These are phyloP conservation scores for Rhizophagus clarus DNA, from an alignment of 192 early-diverging fungal species.

Conservation along the genomic window DNA sequence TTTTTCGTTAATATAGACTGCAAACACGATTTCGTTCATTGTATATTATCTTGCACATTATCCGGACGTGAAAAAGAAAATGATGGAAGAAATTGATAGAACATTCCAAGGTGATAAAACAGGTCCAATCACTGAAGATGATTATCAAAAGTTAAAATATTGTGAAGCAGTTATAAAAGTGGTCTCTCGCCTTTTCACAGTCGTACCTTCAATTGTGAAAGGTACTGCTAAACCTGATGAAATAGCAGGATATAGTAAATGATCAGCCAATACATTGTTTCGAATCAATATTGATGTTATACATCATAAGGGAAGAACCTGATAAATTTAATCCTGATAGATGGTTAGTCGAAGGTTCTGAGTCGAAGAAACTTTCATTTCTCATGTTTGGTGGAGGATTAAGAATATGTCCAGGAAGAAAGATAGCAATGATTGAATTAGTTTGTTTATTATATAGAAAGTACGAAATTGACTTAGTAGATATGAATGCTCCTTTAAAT, in stretches of 20 bases:
- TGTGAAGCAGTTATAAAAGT: conserved; percentile 18
- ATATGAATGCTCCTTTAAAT: conserved; percentile 10
- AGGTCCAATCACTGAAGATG: neutral
- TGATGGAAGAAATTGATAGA: too few relatives aligned
- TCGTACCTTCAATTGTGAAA: too few relatives aligned
- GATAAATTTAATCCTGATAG: too few relatives aligned
- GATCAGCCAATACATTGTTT: neutral
- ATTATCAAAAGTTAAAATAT: conserved; percentile 4
- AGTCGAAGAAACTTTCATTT: too few relatives aligned
- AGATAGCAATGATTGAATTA: conserved; percentile 4
- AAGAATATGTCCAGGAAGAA: conserved; percentile 6
- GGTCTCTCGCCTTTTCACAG: neutral
- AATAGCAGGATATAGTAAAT: conserved; percentile 26
- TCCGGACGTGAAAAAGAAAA: too few relatives aligned
- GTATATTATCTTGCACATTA: too few relatives aligned
- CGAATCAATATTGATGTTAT: neutral
- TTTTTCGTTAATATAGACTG: too few relatives aligned
- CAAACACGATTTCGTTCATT: too few relatives aligned
- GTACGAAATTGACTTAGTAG: neutral
- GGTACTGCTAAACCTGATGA: too few relatives aligned
- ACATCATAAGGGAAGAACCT: neutral
- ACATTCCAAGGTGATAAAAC: neutral
- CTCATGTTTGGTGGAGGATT: too few relatives aligned
- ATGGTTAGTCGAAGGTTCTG: too few relatives aligned
- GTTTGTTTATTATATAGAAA: too few relatives aligned